Percentiles rank a stretch among this genome's conserved stretches.
phyloP scores from a whole-genome alignment of 768 basidiomycete genomes.

The Tulasnella calospora region DNA sequence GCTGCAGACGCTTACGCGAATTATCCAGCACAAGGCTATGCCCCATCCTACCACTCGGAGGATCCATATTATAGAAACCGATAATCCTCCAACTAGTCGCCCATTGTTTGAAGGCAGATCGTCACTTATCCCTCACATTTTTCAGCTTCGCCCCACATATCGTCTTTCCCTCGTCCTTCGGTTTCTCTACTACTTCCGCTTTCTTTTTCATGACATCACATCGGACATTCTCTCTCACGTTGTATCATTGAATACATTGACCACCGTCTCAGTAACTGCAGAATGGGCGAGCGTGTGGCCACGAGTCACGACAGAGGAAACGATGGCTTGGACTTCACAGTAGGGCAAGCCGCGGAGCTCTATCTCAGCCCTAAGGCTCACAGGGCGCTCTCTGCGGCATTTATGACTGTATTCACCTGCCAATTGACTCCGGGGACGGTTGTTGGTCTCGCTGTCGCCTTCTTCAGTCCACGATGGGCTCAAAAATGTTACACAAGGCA shows the following conservation, averaged over 20 bases:
- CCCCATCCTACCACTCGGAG: conserved; percentile 11
- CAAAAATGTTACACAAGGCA: too few species aligned
- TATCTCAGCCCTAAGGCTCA: neutral
- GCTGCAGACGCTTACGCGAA: neutral
- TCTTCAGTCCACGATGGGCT: neutral
- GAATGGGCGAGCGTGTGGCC: neutral
- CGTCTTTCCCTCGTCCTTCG: neutral
- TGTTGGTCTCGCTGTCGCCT: neutral
- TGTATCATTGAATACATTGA: conserved; percentile 8
- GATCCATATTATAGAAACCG: conserved; percentile 9
- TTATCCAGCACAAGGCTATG: conserved; percentile 6
- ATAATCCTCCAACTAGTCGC: neutral
- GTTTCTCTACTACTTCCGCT: neutral
- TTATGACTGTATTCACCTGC: neutral
- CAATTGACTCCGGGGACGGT: neutral
- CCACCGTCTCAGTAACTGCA: neutral
- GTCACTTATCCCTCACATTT: neutral
- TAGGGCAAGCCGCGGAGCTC: neutral
- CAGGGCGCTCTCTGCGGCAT: neutral
- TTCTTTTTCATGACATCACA: neutral
- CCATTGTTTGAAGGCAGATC: neutral
- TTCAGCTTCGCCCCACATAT: neutral
- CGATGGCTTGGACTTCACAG: neutral
- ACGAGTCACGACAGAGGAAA: neutral
- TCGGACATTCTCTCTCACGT: neutral